A percentile compares a stretch with the other conserved stretches of the same genome.
Conservation (phyloP, 768 basidiomycete genomes). For the Omphalotus guepiniiformis region DNA sequence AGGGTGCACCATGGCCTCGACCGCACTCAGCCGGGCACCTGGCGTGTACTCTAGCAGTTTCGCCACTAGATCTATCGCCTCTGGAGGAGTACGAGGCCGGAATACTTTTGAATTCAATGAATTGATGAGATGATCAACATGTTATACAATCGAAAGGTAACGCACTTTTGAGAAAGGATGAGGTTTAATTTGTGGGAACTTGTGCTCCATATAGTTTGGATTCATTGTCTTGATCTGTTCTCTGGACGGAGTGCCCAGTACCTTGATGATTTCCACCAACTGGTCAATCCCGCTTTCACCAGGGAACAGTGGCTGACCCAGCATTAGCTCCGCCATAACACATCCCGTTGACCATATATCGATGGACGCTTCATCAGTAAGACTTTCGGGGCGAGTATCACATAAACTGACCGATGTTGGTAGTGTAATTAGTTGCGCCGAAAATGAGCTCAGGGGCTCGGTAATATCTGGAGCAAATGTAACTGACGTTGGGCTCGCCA, state of each 20-base stretch:
- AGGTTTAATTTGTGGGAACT: conserved; percentile 99
- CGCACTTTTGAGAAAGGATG: conserved; percentile 95
- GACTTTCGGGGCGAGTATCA: conserved; percentile 3
- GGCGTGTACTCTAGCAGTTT: conserved; percentile 99
- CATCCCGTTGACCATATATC: conserved; percentile 99
- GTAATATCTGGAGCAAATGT: conserved; percentile 99
- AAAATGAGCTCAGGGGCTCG: conserved; percentile 99
- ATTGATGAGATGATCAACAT: conserved; percentile 11
- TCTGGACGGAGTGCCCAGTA: conserved; percentile 94
- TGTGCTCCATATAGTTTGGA: conserved; percentile 99
- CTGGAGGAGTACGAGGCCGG: conserved; percentile 92
- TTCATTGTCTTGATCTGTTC: conserved; percentile 99
- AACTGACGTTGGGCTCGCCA: conserved; percentile 98
- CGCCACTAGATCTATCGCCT: conserved; percentile 94
- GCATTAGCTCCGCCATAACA: conserved; percentile 99
- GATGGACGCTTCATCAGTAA: conserved; percentile 24
- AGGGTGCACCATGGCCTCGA: conserved; percentile 89
- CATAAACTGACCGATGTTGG: conserved; percentile 84
- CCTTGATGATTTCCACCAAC: conserved; percentile 99
- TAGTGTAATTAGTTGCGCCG: conserved; percentile 99
- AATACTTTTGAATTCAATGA: conserved; percentile 66
- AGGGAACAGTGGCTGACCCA: conserved; percentile 97
- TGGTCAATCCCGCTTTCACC: conserved; percentile 99
- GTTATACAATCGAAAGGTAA: conserved; percentile 8
- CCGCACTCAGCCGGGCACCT: conserved; percentile 80